Evolutionary conservation across 2,329 filamentous ascomycete species (phyloP), one percentile per base, ranked within the genome.

Genomic region (Zasmidium angulare): DNA sequence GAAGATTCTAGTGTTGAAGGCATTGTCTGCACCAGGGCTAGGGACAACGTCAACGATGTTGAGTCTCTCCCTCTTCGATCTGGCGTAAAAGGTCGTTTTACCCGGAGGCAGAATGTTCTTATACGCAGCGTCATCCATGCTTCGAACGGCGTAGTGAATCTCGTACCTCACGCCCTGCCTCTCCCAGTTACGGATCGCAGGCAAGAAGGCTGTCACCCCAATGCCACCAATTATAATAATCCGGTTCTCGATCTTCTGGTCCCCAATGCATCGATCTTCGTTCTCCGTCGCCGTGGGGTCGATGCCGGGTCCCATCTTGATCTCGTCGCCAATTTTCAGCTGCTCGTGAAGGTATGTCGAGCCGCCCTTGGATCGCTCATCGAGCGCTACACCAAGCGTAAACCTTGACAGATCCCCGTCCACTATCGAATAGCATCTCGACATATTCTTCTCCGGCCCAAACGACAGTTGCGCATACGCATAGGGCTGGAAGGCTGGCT

Each of bases 161-260:
- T 77, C 75, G 40, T 79, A 80, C 57, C 80, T 79, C 69, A 72
- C 61, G n/a, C 64, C 61, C 1, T 63, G 56, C 2, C 50, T 36
- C 4, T 69, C 55, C 12, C 76, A 69, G 12, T 69, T 61, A 51
- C 81, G 72, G 2, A 84, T 68, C 22, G 85, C 74, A 0, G 76
- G 66, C 9, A 89, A 67, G 63, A 89, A 89, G 0, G 86, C 86
- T 1, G 87, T 89, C 61, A 89, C 82, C 0, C 86, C 87, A 26
- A 89, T 84, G 0, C 86, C 87, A 10, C 84, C 86, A 0, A 80
- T 84, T 26, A 89, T 81, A 66, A 88, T 84, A 43, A 89, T 76
- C 63, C 88, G 86, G 52, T 82, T 84, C 26, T 86, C 78, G 29
- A 78, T 77, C 1, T 81, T 63, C 2, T 76, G 64, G 58, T 84